Evolutionary conservation across 257 asterid species (phyloP).

Genomic region (Solanum boliviense): DNA sequence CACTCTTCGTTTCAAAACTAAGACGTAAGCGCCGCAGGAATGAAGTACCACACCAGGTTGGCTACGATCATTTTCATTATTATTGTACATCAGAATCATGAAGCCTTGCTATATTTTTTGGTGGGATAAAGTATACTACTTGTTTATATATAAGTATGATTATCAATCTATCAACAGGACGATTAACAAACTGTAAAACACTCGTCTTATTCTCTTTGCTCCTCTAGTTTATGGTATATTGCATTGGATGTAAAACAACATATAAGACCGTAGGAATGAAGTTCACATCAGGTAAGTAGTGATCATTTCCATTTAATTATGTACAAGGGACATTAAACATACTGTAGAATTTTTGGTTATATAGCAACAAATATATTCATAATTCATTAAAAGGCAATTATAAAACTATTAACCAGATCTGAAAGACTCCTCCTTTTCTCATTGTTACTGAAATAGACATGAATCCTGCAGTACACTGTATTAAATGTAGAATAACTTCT

Average conservation of each 20-base stretch:
- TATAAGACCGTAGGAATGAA: background rate
- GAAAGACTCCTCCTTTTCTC: background rate
- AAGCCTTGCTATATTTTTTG: background rate
- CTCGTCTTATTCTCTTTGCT: background rate
- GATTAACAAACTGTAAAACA: background rate
- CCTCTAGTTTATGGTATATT: background rate
- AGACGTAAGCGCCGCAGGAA: conserved; percentile 62
- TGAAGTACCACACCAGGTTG: conserved; percentile 67
- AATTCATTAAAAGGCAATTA: background rate
- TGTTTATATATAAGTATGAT: background rate
- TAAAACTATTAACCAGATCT: background rate
- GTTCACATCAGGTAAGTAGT: background rate
- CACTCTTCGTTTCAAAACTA: conserved; percentile 50
- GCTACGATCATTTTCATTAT: conserved; percentile 10
- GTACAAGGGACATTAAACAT: background rate
- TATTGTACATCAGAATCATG: background rate
- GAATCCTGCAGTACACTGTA: background rate
- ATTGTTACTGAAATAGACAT: background rate
- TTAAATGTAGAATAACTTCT: background rate
- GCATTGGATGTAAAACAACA: background rate
- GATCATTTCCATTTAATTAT: background rate
- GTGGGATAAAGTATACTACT: background rate
- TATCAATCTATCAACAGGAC: background rate
- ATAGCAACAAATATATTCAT: background rate
- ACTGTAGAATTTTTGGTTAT: background rate